phyloP scores from a whole-genome alignment of 108 stramenopile species.

The Conticribra guillardii region DNA sequence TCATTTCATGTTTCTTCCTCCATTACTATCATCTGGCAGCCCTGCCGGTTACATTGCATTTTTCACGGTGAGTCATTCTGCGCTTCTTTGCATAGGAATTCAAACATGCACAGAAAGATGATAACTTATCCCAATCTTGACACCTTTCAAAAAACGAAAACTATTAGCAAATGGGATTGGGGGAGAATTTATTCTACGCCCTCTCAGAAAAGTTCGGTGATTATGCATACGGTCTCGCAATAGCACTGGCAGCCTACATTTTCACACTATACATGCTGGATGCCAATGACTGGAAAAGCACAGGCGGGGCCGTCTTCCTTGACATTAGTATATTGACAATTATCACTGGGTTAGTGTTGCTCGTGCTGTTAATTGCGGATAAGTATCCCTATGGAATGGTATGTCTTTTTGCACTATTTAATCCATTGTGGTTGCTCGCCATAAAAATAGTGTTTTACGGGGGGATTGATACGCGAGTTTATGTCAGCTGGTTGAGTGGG shows the following conservation, averaged over 20 bases:
- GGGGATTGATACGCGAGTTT: slow-evolving; percentile 20
- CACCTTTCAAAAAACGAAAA: no score
- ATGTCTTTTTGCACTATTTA: slow-evolving; percentile 45
- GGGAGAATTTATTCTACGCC: slow-evolving; percentile 28
- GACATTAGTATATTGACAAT: slow-evolving; percentile 12
- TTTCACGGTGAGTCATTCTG: slow-evolving; percentile 15
- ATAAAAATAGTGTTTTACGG: slow-evolving; percentile 37
- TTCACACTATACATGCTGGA: slow-evolving; percentile 54
- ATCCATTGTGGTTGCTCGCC: slow-evolving; percentile 46
- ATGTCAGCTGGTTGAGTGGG: slow-evolving; percentile 47
- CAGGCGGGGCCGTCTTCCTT: slow-evolving; percentile 6
- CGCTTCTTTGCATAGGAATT: slow-evolving; percentile 1
- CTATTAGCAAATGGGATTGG: slow-evolving; percentile 48
- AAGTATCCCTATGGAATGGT: slow-evolving; percentile 53
- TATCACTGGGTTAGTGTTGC: slow-evolving; percentile 23
- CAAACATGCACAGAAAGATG: no score
- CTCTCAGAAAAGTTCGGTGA: slow-evolving; percentile 27
- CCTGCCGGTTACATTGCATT: slow-evolving; percentile 26
- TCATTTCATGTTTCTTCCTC: background rate
- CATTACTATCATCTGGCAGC: background rate
- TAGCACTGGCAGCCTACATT: background rate
- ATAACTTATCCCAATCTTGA: no score
- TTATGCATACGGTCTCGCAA: slow-evolving; percentile 9
- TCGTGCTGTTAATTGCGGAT: slow-evolving; percentile 26
- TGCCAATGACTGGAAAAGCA: slow-evolving; percentile 37